Evolutionary conservation across 2,329 filamentous ascomycete species (phyloP).

Genomic region (Neonectria coccinea): DNA sequence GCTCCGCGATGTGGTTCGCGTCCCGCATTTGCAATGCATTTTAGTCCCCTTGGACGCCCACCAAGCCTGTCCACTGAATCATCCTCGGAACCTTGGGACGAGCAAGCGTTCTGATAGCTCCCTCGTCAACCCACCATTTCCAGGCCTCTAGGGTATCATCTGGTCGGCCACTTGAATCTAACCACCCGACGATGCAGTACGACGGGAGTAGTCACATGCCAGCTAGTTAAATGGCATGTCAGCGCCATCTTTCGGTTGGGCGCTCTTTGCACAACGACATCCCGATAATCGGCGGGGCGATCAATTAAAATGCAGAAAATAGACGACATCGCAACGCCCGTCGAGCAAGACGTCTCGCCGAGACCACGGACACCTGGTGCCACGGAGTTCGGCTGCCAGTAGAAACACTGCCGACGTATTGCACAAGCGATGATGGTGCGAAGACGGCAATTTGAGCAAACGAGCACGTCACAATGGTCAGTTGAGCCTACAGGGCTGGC

Average conservation of each 20-base stretch:
- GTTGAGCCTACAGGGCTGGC: not conserved
- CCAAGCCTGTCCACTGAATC: not conserved
- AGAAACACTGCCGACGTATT: not conserved
- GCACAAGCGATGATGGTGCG: not conserved
- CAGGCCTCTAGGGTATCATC: not conserved
- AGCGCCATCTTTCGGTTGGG: not conserved
- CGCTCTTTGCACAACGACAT: not conserved
- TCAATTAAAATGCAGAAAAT: not conserved
- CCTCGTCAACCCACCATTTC: not conserved
- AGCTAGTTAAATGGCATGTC: not conserved
- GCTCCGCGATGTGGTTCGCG: not conserved
- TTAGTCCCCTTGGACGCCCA: not conserved
- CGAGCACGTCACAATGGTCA: not conserved
- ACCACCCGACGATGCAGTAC: not conserved
- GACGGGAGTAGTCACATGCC: not conserved
- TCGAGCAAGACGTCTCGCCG: not conserved
- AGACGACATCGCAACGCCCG: not conserved
- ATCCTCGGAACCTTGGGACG: not conserved
- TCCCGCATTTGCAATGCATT: not conserved
- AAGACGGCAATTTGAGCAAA: not conserved
- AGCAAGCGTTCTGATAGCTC: not conserved
- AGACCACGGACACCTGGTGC: not conserved
- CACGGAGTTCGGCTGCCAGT: not conserved
- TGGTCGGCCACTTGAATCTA: not conserved
- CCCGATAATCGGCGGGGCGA: not conserved